phyloP scores from a whole-genome alignment of 1,284 basidiomycete genomes.

The Porodaedalea pini region DNA sequence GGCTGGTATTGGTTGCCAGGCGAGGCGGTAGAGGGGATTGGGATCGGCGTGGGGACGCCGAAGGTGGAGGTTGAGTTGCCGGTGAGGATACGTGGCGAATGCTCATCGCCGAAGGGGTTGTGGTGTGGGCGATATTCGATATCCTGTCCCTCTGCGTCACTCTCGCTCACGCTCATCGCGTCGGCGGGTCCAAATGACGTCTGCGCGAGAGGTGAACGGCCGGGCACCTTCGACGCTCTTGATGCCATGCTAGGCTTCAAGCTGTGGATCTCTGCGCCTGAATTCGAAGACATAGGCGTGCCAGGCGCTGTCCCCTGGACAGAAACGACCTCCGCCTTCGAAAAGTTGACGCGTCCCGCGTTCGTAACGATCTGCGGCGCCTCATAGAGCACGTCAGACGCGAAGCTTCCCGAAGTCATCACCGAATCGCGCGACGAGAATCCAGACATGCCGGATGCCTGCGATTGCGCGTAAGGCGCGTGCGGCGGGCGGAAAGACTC shows the following conservation, averaged over 20 bases:
- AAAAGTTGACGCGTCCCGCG: conserved; percentile 62
- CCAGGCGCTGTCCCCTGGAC: conserved; percentile 42
- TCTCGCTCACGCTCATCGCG: conserved; percentile 34
- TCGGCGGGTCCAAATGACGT: conserved; percentile 72
- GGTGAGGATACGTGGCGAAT: conserved; percentile 36
- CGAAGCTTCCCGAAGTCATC: conserved; percentile 68
- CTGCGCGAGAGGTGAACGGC: conserved; percentile 57
- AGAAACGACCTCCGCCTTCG: conserved; percentile 73
- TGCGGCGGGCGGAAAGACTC: conserved; percentile 44
- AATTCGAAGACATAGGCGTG: conserved; percentile 31
- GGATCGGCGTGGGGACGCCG: conserved; percentile 30
- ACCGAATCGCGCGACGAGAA: conserved; percentile 62
- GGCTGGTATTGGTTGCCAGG: not conserved
- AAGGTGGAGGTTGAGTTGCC: conserved; percentile 44
- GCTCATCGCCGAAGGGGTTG: conserved; percentile 67
- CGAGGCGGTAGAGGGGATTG: conserved; percentile 16
- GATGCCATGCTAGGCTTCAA: conserved; percentile 25
- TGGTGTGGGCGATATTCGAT: conserved; percentile 22
- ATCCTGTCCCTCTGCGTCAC: conserved; percentile 39
- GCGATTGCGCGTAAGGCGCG: conserved; percentile 46
- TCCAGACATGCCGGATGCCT: conserved; percentile 50
- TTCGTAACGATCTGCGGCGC: conserved; percentile 75
- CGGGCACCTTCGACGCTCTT: conserved; percentile 47
- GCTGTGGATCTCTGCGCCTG: conserved; percentile 29
- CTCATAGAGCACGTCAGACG: conserved; percentile 75